Conservation (phyloP, 768 basidiomycete genomes). For the Termitomyces sp. region DNA sequence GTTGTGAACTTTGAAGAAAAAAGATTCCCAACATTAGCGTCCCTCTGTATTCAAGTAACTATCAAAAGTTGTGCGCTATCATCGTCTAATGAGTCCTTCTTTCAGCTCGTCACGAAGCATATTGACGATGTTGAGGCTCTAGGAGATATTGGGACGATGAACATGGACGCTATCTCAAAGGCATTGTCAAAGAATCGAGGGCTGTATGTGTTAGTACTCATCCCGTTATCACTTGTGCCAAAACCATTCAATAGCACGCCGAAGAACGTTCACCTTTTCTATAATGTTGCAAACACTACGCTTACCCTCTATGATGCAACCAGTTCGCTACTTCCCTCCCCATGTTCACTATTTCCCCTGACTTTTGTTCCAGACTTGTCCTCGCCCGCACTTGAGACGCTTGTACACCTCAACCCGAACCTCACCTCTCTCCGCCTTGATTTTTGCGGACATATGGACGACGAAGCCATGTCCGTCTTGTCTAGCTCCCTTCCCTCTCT, state of each 20-base stretch:
- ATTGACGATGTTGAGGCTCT: conserved; percentile 88
- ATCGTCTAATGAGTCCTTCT: background rate
- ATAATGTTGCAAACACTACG: conserved; percentile 60
- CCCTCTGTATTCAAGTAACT: conserved; percentile 73
- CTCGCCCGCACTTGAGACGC: conserved; percentile 59
- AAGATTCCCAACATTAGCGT: conserved; percentile 65
- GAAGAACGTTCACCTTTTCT: conserved; percentile 82
- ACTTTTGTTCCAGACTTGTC: conserved; percentile 48
- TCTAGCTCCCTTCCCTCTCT: conserved; percentile 60
- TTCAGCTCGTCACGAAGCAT: conserved; percentile 73
- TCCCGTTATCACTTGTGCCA: conserved; percentile 1
- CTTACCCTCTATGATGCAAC: conserved; percentile 87
- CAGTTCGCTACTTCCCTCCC: conserved; percentile 42
- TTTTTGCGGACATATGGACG: conserved; percentile 79
- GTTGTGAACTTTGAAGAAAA: conserved; percentile 67
- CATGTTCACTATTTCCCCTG: background rate
- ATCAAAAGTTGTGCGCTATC: background rate
- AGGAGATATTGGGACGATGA: conserved; percentile 83
- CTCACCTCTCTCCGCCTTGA: conserved; percentile 76
- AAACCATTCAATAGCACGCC: conserved; percentile 45
- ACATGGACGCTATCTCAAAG: conserved; percentile 80
- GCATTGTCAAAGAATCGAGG: conserved; percentile 77
- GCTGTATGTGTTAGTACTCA: conserved; percentile 51
- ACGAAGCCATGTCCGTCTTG: conserved; percentile 55
- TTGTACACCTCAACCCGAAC: conserved; percentile 81